Percentiles rank a stretch among this genome's conserved stretches.
Evolutionary conservation across 164 flowering plant species (phyloP).

Genomic region (Cinnamomum chago): DNA sequence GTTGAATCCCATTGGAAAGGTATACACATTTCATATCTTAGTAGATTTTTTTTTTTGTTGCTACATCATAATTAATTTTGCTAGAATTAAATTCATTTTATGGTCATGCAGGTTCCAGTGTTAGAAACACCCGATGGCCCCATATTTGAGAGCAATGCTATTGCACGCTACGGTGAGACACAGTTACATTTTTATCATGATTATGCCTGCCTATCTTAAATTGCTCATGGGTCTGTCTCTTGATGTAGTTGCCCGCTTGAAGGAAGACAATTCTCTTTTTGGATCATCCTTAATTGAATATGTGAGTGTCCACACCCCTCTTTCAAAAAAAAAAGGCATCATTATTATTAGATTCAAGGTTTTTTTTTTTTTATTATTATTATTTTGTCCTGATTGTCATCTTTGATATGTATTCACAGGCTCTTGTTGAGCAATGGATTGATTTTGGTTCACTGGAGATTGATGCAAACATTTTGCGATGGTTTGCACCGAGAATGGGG

Average conservation of each 20-base stretch:
- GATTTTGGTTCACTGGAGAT: constrained; percentile 74
- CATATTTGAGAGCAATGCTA: constrained; percentile 83
- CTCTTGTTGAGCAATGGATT: constrained; percentile 78
- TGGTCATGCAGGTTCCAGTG: constrained; percentile 53
- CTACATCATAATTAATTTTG: too few relatives aligned
- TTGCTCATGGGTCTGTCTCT: background rate
- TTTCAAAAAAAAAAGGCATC: too few relatives aligned
- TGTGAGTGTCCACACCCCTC: too few relatives aligned
- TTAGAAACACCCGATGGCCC: constrained; percentile 82
- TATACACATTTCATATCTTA: constrained; percentile 4
- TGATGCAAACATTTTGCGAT: constrained; percentile 40
- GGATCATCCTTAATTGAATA: constrained; percentile 71
- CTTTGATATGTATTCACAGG: constrained; percentile 28
- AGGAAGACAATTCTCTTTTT: constrained; percentile 48
- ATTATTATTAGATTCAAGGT: background rate
- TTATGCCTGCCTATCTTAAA: background rate
- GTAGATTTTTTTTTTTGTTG: background rate
- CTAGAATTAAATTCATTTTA: background rate
- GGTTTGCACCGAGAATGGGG: constrained; percentile 61
- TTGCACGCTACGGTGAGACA: constrained; percentile 66
- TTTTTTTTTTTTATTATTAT: background rate
- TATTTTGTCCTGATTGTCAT: background rate
- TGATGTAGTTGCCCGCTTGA: constrained; percentile 63
- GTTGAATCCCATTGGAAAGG: constrained; percentile 91
- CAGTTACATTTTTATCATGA: background rate